Conservation (phyloP, 2,329 filamentous ascomycete genomes). For the Monilinia fructigena region DNA sequence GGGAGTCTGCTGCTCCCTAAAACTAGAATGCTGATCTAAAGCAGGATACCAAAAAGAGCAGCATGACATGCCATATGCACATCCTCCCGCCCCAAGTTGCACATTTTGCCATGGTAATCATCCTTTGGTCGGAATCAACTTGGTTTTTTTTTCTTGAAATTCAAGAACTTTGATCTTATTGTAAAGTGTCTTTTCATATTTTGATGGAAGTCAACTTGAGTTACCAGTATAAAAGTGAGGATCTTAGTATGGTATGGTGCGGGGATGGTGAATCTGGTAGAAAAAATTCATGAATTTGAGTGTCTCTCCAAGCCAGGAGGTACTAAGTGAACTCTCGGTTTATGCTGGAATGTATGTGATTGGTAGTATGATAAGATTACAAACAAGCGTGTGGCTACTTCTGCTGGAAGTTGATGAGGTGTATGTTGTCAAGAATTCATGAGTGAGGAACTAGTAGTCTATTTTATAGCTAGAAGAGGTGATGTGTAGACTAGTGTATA, state of each 20-base stretch:
- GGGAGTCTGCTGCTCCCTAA: neutral
- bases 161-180: neutral
- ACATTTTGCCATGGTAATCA: neutral
- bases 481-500: too few relatives aligned
- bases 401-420: too few relatives aligned
- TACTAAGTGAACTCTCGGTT: too few relatives aligned
- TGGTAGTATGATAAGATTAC: too few relatives aligned
- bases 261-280: neutral
- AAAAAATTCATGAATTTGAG: too few relatives aligned
- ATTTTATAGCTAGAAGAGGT: too few relatives aligned
- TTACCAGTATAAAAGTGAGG: neutral
- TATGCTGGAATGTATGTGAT: too few relatives aligned
- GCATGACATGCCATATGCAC: neutral
- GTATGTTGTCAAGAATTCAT: too few relatives aligned
- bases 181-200: neutral
- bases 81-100: neutral
- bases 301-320: too few relatives aligned
- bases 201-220: neutral
- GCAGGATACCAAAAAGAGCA: neutral
- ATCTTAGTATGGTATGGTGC: too few relatives aligned
- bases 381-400: too few relatives aligned
- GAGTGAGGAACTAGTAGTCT: too few relatives aligned
- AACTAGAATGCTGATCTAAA: neutral
- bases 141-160: neutral
- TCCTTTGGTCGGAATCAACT: neutral